phyloP scores from a whole-genome alignment of 2,329 filamentous ascomycete species.

The Penicillium olsonii region DNA sequence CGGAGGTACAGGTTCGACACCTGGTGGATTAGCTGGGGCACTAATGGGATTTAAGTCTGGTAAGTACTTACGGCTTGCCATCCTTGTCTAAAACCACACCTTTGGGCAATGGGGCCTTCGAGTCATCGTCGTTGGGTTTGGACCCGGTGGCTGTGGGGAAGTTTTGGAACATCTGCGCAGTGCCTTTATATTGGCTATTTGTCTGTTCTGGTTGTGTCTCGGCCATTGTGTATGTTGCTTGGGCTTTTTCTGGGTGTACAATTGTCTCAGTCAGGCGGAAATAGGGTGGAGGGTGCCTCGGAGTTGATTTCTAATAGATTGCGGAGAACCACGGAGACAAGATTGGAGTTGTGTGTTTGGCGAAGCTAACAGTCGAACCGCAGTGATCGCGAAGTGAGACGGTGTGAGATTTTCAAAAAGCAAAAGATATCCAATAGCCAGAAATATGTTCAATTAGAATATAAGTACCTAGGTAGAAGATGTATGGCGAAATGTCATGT shows the following conservation, averaged over 20 bases:
- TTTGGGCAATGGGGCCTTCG: slow-evolving; percentile 40
- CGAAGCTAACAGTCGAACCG: no score
- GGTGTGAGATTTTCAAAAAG: no score
- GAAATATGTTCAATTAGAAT: no score
- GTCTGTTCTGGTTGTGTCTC: slow-evolving; percentile 26
- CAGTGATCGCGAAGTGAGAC: no score
- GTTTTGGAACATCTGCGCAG: slow-evolving; percentile 17
- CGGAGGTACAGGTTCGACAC: slow-evolving; percentile 52
- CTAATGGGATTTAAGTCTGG: background rate
- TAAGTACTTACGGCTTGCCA: slow-evolving; percentile 49
- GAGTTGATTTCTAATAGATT: slow-evolving; percentile 23
- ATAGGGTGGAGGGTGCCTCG: background rate
- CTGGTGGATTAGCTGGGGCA: slow-evolving; percentile 26
- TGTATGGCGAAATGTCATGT: no score
- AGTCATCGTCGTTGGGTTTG: slow-evolving; percentile 17
- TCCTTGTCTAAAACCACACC: slow-evolving; percentile 53
- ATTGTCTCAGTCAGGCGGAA: no score
- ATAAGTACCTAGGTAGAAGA: no score
- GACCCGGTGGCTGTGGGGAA: slow-evolving; percentile 1
- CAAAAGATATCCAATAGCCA: no score
- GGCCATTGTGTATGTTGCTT: slow-evolving; percentile 12
- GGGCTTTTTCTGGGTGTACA: background rate
- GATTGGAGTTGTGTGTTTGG: background rate
- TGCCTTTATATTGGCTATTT: slow-evolving; percentile 14
- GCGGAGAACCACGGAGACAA: slow-evolving; percentile 10